Evolutionary conservation across 257 asterid genomes (phyloP).

Genomic region (Capsicum pubescens): DNA sequence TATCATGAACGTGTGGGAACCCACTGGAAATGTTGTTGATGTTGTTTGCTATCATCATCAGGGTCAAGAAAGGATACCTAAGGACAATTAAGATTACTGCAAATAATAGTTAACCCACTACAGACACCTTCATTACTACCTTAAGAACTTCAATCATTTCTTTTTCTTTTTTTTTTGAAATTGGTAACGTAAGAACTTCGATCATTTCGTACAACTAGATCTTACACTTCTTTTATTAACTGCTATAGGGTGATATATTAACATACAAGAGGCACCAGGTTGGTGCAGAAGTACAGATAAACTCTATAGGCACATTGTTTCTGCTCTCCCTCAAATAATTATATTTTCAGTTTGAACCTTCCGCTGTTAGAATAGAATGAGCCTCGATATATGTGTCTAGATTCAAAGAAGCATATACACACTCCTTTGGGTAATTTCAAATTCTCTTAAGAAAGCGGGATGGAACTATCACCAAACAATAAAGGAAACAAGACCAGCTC

Average conservation of each 20-base stretch:
- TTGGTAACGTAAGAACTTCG: background rate
- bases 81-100: background rate
- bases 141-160: background rate
- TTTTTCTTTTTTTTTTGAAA: too few relatives aligned
- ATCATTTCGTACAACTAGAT: background rate
- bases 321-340: background rate
- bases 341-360: background rate
- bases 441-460: background rate
- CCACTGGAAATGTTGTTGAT: too few relatives aligned
- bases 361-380: background rate
- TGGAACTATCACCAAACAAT: background rate
- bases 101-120: background rate
- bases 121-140: background rate
- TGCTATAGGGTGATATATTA: background rate
- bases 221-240: background rate
- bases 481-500: slow-evolving; percentile 8
- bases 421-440: background rate
- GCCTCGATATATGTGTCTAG: background rate
- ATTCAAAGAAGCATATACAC: background rate
- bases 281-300: background rate
- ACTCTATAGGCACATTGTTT: background rate
- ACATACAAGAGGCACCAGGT: background rate
- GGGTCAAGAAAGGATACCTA: background rate
- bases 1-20: too few relatives aligned
- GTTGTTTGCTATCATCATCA: background rate